Base-by-base conservation (phyloP, 345 rosid species). In the Lagerstroemia speciosa region DNA sequence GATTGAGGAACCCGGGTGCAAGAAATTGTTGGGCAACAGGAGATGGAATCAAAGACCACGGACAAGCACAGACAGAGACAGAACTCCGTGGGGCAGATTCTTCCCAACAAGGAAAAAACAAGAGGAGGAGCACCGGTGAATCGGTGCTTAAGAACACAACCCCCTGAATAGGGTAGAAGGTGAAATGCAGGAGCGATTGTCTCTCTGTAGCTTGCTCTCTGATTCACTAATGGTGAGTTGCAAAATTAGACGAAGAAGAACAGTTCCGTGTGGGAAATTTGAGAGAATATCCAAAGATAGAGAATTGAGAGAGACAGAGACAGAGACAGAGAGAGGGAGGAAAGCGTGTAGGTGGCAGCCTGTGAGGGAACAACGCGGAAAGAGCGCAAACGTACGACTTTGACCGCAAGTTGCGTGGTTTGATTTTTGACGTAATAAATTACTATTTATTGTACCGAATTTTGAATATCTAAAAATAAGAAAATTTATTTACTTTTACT, bases 91-190 rank as follows among this genome's bases (percentile, higher is more conserved):
- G 20, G 19, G 5, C 40, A 41, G 67, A 69, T 69, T 62, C 72
- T 69, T 20, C 45, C 72, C 67, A 41, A 62, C 19, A 27, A 45
- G 72, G 40, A 62, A 69, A 60, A 62, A 69, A 24, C 72, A 50
- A 69, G 46, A 55, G 38, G 40, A 34, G 22, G 33, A 31, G 55
- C 70, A 50, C 31, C 66, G 32, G 33, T 53, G 45, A 12, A 29
- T 14, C 66, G 22, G 53, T n/a, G 65, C 72, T 69, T 69, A 60
- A 60, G 41, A 24, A 10, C 48, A 26, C 70, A 41, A 52, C 34
- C 26, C 61, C 61, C 61, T 22, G 70, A 57, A 36, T 22, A 12
- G 12, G 22, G 45, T 11, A 36, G 9, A 12, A 5, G 22, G 45
- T 11, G 22, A 17, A 67, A 27, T n/a, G 20, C 17, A 12, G 33